Evolutionary conservation across 176 grass and related monocot genomes (phyloP).

Genomic region (Cymbopogon citratus): DNA sequence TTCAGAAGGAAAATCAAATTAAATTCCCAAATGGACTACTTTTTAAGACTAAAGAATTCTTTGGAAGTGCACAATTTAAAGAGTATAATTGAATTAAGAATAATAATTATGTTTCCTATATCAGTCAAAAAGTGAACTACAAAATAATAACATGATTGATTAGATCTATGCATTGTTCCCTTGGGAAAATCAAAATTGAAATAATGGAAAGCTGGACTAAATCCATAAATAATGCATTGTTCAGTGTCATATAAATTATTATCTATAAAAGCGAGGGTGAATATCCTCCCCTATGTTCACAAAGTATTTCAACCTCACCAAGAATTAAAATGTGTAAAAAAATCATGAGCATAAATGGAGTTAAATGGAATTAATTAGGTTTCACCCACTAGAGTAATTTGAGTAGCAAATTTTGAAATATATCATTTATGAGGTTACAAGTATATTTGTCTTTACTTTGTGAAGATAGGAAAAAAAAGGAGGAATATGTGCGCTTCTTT

Average conservation of each 20-base stretch:
- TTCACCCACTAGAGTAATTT: background rate
- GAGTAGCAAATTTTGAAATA: background rate
- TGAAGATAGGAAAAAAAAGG: background rate
- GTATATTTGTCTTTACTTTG: background rate
- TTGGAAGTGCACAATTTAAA: background rate
- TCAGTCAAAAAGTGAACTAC: background rate
- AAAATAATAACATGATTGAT: background rate
- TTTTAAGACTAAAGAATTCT: background rate
- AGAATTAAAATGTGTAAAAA: background rate
- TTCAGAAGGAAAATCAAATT: background rate
- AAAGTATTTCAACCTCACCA: background rate
- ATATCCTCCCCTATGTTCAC: background rate
- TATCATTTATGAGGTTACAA: background rate
- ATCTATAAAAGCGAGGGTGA: background rate
- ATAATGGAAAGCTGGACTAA: background rate
- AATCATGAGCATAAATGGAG: background rate
- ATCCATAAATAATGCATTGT: background rate
- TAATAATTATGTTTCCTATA: background rate
- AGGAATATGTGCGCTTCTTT: background rate
- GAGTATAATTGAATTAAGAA: background rate
- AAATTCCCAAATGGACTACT: background rate
- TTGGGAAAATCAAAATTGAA: background rate
- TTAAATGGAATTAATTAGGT: background rate
- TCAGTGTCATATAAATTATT: background rate
- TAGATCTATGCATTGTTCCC: background rate